Conservation (phyloP, 1,284 basidiomycete genomes). For the Ceratobasidium sp. region DNA sequence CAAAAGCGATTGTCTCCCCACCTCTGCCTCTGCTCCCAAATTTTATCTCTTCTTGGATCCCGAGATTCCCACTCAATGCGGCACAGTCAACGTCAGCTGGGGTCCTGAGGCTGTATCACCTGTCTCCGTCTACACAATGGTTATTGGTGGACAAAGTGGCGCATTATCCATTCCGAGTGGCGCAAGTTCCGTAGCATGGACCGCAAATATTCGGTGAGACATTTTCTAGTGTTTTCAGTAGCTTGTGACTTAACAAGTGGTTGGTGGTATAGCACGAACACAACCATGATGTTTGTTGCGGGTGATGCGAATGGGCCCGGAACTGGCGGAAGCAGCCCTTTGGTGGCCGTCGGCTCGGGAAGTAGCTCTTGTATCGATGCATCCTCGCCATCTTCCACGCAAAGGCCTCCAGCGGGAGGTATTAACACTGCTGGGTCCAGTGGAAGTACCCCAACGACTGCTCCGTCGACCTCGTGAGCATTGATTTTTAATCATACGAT, state of each 20-base stretch:
- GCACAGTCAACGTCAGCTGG: constrained; percentile 15
- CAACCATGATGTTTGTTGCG: constrained; percentile 71
- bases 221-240: background rate
- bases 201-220: constrained; percentile 67
- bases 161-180: constrained; percentile 58
- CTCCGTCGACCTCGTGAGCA: background rate
- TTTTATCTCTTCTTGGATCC: constrained; percentile 26
- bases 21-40: constrained; percentile 51
- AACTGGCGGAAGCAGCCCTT: constrained; percentile 69
- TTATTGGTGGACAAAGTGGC: constrained; percentile 81
- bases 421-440: constrained; percentile 70
- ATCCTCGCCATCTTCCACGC: constrained; percentile 75
- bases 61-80: background rate
- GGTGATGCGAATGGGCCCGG: constrained; percentile 69
- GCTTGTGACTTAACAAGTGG: background rate
- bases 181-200: constrained; percentile 72
- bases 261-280: constrained; percentile 48
- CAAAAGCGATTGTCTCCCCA: constrained; percentile 66
- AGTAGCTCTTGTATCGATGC: constrained; percentile 65
- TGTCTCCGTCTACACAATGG: constrained; percentile 72
- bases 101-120: constrained; percentile 45
- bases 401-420: constrained; percentile 78
- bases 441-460: background rate
- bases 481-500: background rate
- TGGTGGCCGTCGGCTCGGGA: constrained; percentile 61